Base-by-base conservation (phyloP, 2,329 filamentous ascomycete genomes). In the Magnaporthiopsis rhizophila region DNA sequence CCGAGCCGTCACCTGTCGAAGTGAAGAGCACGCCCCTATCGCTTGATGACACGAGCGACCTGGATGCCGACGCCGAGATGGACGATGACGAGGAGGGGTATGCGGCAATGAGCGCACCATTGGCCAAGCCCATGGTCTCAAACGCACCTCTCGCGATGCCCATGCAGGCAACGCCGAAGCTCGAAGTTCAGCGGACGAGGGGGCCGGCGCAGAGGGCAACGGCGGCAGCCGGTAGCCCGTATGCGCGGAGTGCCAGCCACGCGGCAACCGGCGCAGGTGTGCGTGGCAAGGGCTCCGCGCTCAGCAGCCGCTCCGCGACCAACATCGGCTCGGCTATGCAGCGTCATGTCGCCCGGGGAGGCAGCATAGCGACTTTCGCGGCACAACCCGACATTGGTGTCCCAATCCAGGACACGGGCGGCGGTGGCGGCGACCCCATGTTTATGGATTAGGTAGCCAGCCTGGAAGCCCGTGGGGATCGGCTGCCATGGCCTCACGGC, bases 1-100 rank as follows among this genome's bases (percentile, higher is more conserved):
- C 45, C 21, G 45, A 53, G 45, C 45, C 45, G 9, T 53, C 45
- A 11, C 45, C 45, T 3, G 45, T 53, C 45, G 45, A 53, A 11
- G 21, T 53, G 18, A 53, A 53, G 45, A 53, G 45, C 21, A 53
- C 45, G 26, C n/a, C 60, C 18, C 24, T 28, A 9, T 50, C 38
- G 36, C 36, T 50, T 15, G 60, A 62, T 62, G n/a, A 38, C 13
- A 50, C 38, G 4, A 70, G 74, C 11, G 75, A 77, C 61, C 65
- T 34, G 6, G 68, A 70, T 30, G 73, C 69, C 9, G 75, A 79
- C 26, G 71, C 64, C 11, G 80, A 82, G 65, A 86, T 86, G 84
- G 84, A 86, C 59, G 84, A 86, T 53, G 83, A 83, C 62, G 83
- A 84, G 59, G 79, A 77, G 26, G 61, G 61, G 63, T 85, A 83